Percentiles rank a stretch among this genome's conserved stretches.
phyloP scores from a whole-genome alignment of 2,329 filamentous ascomycete genomes.

The Xylogone sp. region DNA sequence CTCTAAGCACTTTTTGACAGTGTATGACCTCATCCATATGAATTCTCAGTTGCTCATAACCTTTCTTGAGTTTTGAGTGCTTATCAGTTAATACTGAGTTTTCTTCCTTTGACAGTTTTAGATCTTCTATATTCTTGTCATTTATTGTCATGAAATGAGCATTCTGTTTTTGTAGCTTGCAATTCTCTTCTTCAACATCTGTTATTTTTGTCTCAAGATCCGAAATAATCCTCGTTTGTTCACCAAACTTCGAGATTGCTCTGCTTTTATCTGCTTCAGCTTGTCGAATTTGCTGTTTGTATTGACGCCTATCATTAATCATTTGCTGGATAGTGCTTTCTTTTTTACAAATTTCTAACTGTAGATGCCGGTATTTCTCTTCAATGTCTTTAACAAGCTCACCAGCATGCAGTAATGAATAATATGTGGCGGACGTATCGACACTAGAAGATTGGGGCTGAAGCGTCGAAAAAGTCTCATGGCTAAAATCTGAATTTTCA shows the following conservation, averaged over 20 bases:
- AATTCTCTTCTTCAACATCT: conserved; percentile 10
- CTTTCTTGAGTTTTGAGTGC: conserved; percentile 19
- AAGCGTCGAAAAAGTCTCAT: neutral
- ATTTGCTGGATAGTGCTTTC: neutral
- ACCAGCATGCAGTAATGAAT: neutral
- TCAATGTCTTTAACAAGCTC: neutral
- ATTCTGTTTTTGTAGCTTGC: neutral
- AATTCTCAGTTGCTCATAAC: conserved; percentile 22
- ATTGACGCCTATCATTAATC: neutral
- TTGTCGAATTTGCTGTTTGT: neutral
- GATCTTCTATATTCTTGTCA: neutral
- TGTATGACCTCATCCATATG: conserved; percentile 30
- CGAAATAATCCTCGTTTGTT: neutral
- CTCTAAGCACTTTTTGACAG: conserved; percentile 17
- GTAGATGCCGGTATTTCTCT: neutral
- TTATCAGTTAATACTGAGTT: conserved; percentile 15
- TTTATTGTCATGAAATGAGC: neutral
- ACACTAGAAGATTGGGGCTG: neutral
- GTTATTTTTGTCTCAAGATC: conserved; percentile 3
- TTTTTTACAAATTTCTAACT: neutral
- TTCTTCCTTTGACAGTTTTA: neutral
- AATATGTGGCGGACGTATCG: neutral
- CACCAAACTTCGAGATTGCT: conserved; percentile 3
- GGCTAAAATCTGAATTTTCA: neutral
- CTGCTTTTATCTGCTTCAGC: conserved; percentile 9